These are phyloP conservation scores for Sclerotinia minor DNA, from an alignment of 2,329 filamentous ascomycete species.

Conservation along the genomic window DNA sequence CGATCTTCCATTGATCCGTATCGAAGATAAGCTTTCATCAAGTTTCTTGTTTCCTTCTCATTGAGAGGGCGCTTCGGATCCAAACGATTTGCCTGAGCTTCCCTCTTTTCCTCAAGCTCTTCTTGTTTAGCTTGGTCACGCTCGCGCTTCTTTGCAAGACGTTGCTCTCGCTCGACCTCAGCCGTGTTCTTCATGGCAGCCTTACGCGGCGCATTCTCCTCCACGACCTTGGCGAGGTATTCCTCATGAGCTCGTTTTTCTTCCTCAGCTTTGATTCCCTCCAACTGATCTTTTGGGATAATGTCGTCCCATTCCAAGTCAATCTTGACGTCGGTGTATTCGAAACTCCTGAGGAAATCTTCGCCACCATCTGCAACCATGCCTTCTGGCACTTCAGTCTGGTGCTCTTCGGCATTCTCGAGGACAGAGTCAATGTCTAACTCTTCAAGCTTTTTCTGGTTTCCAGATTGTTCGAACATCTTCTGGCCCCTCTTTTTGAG, in stretches of 20 bases:
- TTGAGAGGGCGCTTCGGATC: slow-evolving; percentile 89
- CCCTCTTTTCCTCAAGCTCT: slow-evolving; percentile 62
- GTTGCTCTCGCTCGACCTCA: slow-evolving; percentile 63
- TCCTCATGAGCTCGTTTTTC: slow-evolving; percentile 80
- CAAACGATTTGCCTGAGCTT: slow-evolving; percentile 70
- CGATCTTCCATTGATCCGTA: slow-evolving; percentile 90
- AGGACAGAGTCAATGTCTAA: slow-evolving; percentile 97
- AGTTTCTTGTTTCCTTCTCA: slow-evolving; percentile 89
- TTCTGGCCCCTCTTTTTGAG: slow-evolving; percentile 98
- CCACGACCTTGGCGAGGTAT: slow-evolving; percentile 78
- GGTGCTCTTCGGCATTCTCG: slow-evolving; percentile 94
- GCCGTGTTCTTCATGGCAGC: slow-evolving; percentile 59
- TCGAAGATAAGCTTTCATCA: slow-evolving; percentile 86
- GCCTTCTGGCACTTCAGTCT: slow-evolving; percentile 91
- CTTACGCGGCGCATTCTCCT: slow-evolving; percentile 80
- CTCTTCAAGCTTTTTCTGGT: slow-evolving; percentile 94
- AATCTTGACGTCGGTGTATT: slow-evolving; percentile 97
- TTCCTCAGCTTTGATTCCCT: slow-evolving; percentile 85
- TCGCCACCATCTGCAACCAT: slow-evolving; percentile 95
- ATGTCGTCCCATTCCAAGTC: slow-evolving; percentile 98
- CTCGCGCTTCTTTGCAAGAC: slow-evolving; percentile 65
- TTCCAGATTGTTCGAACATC: slow-evolving; percentile 97
- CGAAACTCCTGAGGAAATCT: slow-evolving; percentile 85
- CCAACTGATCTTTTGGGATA: slow-evolving; percentile 90
- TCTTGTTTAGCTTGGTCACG: slow-evolving; percentile 68